phyloP scores from a whole-genome alignment of 345 rosid species.

The Arabidopsis arenosa region DNA sequence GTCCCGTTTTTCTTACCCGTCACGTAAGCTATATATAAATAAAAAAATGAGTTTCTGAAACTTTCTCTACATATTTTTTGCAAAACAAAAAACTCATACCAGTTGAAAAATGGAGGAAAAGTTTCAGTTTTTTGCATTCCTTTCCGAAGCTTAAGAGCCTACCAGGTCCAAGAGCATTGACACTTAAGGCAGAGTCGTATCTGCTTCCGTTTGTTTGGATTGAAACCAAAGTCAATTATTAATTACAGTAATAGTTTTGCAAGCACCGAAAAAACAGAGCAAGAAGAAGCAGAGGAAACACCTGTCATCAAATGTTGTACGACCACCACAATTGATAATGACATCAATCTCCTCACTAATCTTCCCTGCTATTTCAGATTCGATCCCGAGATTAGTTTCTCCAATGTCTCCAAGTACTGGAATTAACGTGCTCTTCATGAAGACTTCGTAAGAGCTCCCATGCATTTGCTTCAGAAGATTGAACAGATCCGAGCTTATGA shows the following conservation, averaged over 20 bases:
- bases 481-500: conserved; percentile 46
- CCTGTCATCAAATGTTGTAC: conserved; percentile 57
- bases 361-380: conserved; percentile 7
- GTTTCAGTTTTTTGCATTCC: conserved; percentile 46
- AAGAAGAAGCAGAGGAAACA: background rate
- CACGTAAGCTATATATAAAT: conserved; percentile 56
- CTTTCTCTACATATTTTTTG: conserved; percentile 12
- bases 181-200: conserved; percentile 56
- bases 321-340: conserved; percentile 68
- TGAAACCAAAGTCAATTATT: background rate
- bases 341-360: conserved; percentile 61
- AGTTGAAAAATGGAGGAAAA: conserved; percentile 68
- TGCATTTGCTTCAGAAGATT: conserved; percentile 32
- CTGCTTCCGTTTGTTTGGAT: conserved; percentile 36
- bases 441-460: conserved; percentile 38
- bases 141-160: conserved; percentile 54
- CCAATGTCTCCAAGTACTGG: conserved; percentile 46
- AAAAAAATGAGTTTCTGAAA: background rate
- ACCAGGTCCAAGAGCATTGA: conserved; percentile 59
- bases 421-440: conserved; percentile 47
- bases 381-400: conserved; percentile 38
- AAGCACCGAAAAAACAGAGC: background rate
- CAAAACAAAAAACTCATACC: conserved; percentile 47
- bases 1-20: conserved; percentile 60
- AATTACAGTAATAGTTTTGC: background rate